Percentiles rank a stretch among this genome's conserved stretches.
Evolutionary conservation across 148 eudicot genomes (phyloP).

Genomic region (Chenopodium berlandieri): DNA sequence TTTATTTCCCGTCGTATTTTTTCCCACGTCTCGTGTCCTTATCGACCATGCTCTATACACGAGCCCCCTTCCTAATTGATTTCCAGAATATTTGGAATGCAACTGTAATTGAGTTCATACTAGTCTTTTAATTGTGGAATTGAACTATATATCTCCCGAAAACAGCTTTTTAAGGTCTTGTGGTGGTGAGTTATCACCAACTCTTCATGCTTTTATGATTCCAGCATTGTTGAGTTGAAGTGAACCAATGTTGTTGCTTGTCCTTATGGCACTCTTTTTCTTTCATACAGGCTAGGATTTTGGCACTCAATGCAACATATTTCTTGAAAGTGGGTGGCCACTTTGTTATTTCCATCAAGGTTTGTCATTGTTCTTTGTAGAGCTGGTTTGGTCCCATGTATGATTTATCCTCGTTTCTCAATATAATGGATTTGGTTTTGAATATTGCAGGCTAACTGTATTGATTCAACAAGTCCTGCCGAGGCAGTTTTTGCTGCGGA

Average conservation of each 20-base stretch:
- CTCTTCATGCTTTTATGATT: not conserved
- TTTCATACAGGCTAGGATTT: conserved; percentile 68
- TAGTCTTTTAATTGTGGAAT: too few species aligned
- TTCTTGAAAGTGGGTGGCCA: conserved; percentile 75
- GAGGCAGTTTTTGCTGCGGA: conserved; percentile 87
- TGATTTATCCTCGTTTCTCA: not conserved
- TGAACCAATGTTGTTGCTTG: not conserved
- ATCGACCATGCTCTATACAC: too few species aligned
- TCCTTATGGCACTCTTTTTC: not conserved
- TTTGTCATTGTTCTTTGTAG: conserved; percentile 17
- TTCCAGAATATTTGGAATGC: too few species aligned
- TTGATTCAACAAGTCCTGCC: conserved; percentile 86
- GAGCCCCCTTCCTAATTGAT: too few species aligned
- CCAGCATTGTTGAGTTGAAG: not conserved
- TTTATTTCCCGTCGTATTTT: too few species aligned
- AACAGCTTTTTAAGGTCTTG: too few species aligned
- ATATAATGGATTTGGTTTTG: not conserved
- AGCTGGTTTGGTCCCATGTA: not conserved
- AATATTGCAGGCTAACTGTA: conserved; percentile 71
- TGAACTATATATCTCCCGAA: too few species aligned
- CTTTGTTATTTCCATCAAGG: conserved; percentile 92
- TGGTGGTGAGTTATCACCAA: not conserved
- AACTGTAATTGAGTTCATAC: too few species aligned
- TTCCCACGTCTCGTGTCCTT: too few species aligned
- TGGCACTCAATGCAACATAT: conserved; percentile 69